Conservation (phyloP, 352 stramenopile species). For the Blastocystis sp. region DNA sequence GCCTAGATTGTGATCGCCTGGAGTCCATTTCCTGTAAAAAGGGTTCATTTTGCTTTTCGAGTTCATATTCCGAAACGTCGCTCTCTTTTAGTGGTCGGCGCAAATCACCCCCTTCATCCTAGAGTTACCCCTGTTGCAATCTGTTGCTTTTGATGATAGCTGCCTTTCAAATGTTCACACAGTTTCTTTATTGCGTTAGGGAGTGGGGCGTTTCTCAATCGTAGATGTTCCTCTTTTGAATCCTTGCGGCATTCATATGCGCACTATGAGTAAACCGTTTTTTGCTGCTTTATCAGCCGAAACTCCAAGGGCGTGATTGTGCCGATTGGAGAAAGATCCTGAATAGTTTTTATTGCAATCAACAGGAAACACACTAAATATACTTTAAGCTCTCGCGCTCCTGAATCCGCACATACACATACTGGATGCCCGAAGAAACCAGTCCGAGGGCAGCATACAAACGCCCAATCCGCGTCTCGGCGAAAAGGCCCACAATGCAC, state of each 20-base stretch:
- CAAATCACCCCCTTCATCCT: neutral
- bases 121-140: neutral
- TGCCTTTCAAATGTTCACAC: neutral
- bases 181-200: neutral
- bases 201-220: neutral
- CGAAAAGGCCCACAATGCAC: constrained; percentile 46
- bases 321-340: neutral
- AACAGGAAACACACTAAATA: constrained; percentile 58
- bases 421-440: constrained; percentile 19
- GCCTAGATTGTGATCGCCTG: neutral
- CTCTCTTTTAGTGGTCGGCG: neutral
- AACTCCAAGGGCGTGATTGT: neutral
- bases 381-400: constrained; percentile 59
- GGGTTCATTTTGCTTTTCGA: neutral
- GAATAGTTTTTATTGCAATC: neutral
- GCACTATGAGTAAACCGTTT: neutral
- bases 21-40: neutral
- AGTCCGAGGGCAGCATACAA: constrained; percentile 16
- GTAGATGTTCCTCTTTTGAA: neutral
- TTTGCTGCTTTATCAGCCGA: neutral
- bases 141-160: neutral
- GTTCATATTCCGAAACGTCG: neutral
- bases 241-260: neutral
- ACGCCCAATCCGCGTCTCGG: neutral
- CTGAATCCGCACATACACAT: constrained; percentile 18